phyloP scores from a whole-genome alignment of 148 eudicot species.

The Mesembryanthemum crystallinum region DNA sequence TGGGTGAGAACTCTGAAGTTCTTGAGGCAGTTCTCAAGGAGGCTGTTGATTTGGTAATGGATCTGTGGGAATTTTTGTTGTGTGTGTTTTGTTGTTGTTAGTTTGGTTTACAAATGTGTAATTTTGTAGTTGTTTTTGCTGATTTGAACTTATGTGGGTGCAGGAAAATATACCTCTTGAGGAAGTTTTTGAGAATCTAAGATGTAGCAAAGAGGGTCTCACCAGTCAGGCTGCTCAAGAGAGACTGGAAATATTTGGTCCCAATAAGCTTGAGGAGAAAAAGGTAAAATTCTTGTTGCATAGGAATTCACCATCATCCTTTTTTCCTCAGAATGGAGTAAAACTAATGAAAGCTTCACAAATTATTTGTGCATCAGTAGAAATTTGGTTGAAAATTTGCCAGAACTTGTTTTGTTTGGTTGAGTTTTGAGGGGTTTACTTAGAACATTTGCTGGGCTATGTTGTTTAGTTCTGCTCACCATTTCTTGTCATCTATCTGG shows the following conservation, averaged over 20 bases:
- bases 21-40: conserved; percentile 93
- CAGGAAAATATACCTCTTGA: conserved; percentile 97
- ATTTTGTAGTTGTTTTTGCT: conserved; percentile 8
- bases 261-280: conserved; percentile 97
- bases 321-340: not conserved
- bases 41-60: conserved; percentile 97
- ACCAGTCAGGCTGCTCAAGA: conserved; percentile 73
- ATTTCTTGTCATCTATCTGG: not conserved
- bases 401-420: not conserved
- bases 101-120: not conserved
- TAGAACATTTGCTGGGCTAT: not conserved
- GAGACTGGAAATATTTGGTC: conserved; percentile 82
- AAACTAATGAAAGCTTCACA: not conserved
- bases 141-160: conserved; percentile 27
- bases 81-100: conserved; percentile 7
- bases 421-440: not conserved
- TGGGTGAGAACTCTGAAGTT: conserved; percentile 84
- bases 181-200: conserved; percentile 94
- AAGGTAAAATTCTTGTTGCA: conserved; percentile 40
- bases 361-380: not conserved
- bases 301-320: conserved; percentile 9
- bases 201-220: conserved; percentile 91
- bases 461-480: not conserved
- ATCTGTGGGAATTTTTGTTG: conserved; percentile 36
- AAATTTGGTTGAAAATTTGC: conserved; percentile 2